phyloP scores from a whole-genome alignment of 495 filamentous ascomycete species.

The Amorphotheca resinae region DNA sequence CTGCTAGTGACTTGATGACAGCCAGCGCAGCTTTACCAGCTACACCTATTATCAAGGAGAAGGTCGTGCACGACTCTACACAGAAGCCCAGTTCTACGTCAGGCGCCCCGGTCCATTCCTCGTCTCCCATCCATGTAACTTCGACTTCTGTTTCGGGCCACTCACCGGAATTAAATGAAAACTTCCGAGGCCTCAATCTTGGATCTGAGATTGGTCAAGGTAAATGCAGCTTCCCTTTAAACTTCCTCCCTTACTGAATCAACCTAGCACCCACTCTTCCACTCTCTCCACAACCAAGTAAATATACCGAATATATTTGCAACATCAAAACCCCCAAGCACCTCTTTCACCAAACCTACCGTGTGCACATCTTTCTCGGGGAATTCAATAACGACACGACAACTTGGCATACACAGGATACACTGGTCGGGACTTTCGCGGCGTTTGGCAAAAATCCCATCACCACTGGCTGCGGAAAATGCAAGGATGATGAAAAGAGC shows the following conservation, averaged over 20 bases:
- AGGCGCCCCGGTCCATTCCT: conserved; percentile 1
- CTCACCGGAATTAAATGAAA: neutral
- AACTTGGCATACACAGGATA: conserved; percentile 23
- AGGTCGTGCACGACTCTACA: neutral
- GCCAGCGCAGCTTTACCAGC: neutral
- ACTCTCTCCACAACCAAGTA: conserved; percentile 8
- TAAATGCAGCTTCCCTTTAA: neutral
- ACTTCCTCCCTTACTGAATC: neutral
- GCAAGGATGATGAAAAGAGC: conserved; percentile 19
- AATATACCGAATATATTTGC: conserved; percentile 32
- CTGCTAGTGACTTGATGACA: neutral
- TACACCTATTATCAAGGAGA: neutral
- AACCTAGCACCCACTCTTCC: neutral
- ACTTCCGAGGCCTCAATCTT: conserved; percentile 7
- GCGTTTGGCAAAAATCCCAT: conserved; percentile 24
- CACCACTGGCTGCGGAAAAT: conserved; percentile 25
- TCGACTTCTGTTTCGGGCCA: neutral
- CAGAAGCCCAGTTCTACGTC: neutral
- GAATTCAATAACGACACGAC: conserved; percentile 18
- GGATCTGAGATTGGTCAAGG: conserved; percentile 16
- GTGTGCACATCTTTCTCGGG: conserved; percentile 31
- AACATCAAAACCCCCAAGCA: conserved; percentile 32
- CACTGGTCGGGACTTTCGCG: conserved; percentile 29
- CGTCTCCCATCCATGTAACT: no score
- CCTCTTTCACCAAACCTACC: conserved; percentile 27